Base-by-base conservation (phyloP, 768 basidiomycete species). In the Phanerochaete sordida region DNA sequence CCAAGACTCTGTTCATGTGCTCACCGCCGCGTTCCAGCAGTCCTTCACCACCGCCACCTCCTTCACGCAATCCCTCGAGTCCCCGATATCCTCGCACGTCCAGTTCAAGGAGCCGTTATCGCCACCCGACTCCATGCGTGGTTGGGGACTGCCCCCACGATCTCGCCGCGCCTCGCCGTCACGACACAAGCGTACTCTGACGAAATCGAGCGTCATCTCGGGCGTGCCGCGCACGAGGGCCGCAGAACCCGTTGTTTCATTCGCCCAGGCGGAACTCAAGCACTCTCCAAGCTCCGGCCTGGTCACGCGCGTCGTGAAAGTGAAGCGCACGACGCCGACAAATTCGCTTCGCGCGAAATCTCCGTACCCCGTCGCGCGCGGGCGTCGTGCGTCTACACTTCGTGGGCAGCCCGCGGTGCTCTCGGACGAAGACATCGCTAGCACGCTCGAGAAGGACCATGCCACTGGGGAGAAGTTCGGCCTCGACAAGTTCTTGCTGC, bases 351-450 rank as follows among this genome's bases (percentile, higher is more conserved):
- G 61, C 24, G 48, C 60, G 3, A 57, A 62, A 16, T 65, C 64
- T 2, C 64, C 64, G 27, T 65, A 65, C 51, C 63, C 59, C 19
- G 28, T 61, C 46, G 44, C 55, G 15, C 64, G 64, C n/a, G 64
- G 64, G 13, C 57, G 64, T 1, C 45, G 58, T 19, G 56, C 33
- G 16, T 52, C 64, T 8, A 30, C 37, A 15, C n/a, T 56, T 35
- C 27, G 54, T 11, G 47, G 33, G 11, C 52, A 52, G 16, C n/a
- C 47, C 48, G 24, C 47, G 28, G 56, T 49, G 27, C 8, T 62
- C 52, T 61, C 60, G 3, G 64, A 62, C 58, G 61, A 65, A 27
- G 61, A 62, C 33, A 31, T 65, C 35, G 60, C 46, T 30, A 57
- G 54, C 26, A 59, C 61, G 21, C 58, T 59, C 16, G 52, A 62